Evolutionary conservation across 2,329 filamentous ascomycete genomes (phyloP).

Genomic region (Didymellaceae sp.): DNA sequence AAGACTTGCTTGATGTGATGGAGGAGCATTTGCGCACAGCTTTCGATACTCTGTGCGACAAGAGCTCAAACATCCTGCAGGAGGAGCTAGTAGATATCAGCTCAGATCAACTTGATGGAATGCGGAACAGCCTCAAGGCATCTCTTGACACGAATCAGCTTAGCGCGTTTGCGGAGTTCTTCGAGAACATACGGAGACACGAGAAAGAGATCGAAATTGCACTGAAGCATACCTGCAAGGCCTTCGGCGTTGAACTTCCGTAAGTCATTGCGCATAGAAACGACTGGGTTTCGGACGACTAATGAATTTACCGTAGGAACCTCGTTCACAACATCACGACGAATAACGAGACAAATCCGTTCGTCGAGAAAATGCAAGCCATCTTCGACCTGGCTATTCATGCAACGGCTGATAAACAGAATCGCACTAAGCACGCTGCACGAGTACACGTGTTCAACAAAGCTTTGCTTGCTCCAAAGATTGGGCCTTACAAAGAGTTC

Average conservation of each 20-base stretch:
- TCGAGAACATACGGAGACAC: background rate
- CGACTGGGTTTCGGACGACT: too few species aligned
- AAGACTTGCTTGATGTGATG: background rate
- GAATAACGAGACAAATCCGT: background rate
- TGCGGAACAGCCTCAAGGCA: background rate
- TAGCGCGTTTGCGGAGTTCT: background rate
- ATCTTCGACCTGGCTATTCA: background rate
- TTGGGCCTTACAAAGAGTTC: constrained; percentile 1
- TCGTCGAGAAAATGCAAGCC: background rate
- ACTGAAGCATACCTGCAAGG: background rate
- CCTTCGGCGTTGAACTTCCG: background rate
- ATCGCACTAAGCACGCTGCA: background rate
- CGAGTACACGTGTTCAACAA: background rate
- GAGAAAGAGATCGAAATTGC: background rate
- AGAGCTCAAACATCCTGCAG: background rate
- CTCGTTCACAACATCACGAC: background rate
- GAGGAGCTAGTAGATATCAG: background rate
- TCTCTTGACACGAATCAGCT: background rate
- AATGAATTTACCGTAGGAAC: background rate
- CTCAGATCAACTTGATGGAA: background rate
- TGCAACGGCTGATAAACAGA: background rate
- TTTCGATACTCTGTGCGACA: background rate
- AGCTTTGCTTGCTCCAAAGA: background rate
- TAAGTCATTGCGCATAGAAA: background rate
- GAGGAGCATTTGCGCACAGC: background rate